phyloP scores from a whole-genome alignment of 805 yeast genomes.

The Sungouiella thailandica region DNA sequence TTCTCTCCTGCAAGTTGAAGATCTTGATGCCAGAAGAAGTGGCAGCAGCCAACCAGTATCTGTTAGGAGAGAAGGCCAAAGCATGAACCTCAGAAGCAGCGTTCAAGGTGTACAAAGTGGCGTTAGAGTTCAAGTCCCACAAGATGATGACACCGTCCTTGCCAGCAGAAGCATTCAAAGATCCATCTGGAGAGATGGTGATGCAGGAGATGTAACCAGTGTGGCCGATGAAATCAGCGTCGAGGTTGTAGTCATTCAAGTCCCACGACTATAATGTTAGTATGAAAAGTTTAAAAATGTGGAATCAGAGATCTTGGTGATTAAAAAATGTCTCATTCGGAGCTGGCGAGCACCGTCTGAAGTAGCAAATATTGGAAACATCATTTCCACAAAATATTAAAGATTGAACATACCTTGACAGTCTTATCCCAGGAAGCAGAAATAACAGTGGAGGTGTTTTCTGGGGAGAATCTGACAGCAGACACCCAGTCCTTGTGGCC shows the following conservation, averaged over 20 bases:
- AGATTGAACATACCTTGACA: slow-evolving; percentile 83
- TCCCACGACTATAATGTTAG: slow-evolving; percentile 87
- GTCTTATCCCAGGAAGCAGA: slow-evolving; percentile 99
- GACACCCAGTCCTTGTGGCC: slow-evolving; percentile 99
- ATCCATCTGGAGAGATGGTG: slow-evolving; percentile 99
- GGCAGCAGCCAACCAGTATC: slow-evolving; percentile 99
- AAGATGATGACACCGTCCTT: slow-evolving; percentile 98
- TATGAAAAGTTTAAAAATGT: slow-evolving; percentile 19
- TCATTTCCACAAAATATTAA: slow-evolving; percentile 37
- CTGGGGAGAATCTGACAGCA: slow-evolving; percentile 95
- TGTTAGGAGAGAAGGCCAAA: slow-evolving; percentile 99
- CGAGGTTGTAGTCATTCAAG: slow-evolving; percentile 72
- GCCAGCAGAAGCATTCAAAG: slow-evolving; percentile 99
- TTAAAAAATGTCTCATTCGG: slow-evolving; percentile 91
- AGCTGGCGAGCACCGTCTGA: slow-evolving; percentile 69
- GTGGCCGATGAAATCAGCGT: slow-evolving; percentile 98
- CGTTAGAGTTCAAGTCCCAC: slow-evolving; percentile 90
- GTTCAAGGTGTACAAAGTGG: slow-evolving; percentile 85
- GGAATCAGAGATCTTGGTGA: slow-evolving; percentile 99
- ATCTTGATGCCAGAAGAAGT: slow-evolving; percentile 96
- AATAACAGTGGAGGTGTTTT: slow-evolving; percentile 69
- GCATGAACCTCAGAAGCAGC: slow-evolving; percentile 97
- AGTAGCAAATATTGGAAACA: slow-evolving; percentile 96
- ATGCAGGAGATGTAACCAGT: slow-evolving; percentile 96
- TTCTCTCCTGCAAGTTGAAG: slow-evolving; percentile 94